These are phyloP conservation scores for Hemileccinum rubropunctum DNA, from an alignment of 768 basidiomycete genomes.

Conservation along the genomic window DNA sequence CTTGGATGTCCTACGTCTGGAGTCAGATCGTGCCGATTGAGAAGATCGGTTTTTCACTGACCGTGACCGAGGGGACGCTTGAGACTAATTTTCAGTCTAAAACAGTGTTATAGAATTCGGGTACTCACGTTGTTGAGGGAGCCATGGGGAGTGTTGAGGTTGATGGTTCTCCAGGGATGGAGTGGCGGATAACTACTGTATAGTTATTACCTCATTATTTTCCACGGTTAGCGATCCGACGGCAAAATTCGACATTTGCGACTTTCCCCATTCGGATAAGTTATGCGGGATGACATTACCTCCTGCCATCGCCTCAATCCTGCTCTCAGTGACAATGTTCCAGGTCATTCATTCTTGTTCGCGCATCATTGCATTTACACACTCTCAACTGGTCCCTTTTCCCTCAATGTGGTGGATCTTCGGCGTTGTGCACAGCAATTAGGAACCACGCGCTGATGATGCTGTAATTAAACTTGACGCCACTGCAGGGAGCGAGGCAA, in stretches of 20 bases:
- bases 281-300: too few species aligned
- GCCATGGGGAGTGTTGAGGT: slow-evolving; percentile 45
- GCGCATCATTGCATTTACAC: too few species aligned
- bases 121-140: slow-evolving; percentile 51
- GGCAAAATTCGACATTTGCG: background rate
- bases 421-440: background rate
- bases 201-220: slow-evolving; percentile 30
- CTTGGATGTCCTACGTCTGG: slow-evolving; percentile 74
- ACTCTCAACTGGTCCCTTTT: too few species aligned
- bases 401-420: too few species aligned
- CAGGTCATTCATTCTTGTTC: too few species aligned
- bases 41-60: slow-evolving; percentile 25
- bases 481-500: slow-evolving; percentile 13
- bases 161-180: slow-evolving; percentile 18
- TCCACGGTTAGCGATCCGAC: slow-evolving; percentile 14
- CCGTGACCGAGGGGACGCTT: slow-evolving; percentile 49
- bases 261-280: background rate
- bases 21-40: slow-evolving; percentile 13
- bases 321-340: too few species aligned
- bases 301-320: too few species aligned
- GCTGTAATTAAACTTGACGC: slow-evolving; percentile 4
- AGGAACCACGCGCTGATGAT: background rate
- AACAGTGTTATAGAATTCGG: background rate
- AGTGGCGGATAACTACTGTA: slow-evolving; percentile 44
- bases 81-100: background rate